Conservation (phyloP, 164 flowering plant species). For the Magnolia officinalis region DNA sequence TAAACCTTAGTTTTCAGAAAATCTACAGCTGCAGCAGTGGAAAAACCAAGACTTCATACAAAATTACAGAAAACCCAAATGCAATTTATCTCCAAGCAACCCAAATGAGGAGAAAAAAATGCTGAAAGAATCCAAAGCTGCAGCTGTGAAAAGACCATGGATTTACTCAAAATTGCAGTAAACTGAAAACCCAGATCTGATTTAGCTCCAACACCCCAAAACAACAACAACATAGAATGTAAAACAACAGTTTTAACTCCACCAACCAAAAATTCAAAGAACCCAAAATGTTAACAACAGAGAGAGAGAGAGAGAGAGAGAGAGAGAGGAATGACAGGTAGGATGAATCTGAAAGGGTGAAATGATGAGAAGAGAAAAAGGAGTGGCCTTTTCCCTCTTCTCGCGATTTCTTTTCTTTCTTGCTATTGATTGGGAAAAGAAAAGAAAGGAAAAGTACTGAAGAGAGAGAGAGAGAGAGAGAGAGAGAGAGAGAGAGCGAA, state of each 20-base stretch:
- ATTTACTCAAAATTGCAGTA: not conserved
- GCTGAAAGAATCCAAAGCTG: not conserved
- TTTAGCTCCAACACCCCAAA: not conserved
- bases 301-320: not conserved
- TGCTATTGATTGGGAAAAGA: not conserved
- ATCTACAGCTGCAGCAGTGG: not conserved
- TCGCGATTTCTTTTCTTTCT: not conserved
- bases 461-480: not conserved
- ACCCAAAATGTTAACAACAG: not conserved
- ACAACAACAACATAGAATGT: not conserved
- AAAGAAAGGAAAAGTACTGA: not conserved
- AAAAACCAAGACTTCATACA: not conserved
- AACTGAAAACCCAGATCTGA: not conserved
- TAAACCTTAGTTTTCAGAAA: not conserved
- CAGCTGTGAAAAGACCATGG: not conserved
- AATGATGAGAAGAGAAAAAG: not conserved
- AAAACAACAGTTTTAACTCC: not conserved
- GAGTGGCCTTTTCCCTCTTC: not conserved
- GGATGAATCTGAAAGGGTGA: not conserved
- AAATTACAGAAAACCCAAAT: not conserved
- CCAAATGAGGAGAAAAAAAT: not conserved
- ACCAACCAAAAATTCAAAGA: not conserved
- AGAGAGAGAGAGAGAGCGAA: not conserved
- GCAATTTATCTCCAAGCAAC: not conserved
- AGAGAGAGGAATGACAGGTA: not conserved